These are phyloP conservation scores for Aspergillus novoparasiticus DNA, from an alignment of 2,329 filamentous ascomycete genomes.

Conservation along the genomic window DNA sequence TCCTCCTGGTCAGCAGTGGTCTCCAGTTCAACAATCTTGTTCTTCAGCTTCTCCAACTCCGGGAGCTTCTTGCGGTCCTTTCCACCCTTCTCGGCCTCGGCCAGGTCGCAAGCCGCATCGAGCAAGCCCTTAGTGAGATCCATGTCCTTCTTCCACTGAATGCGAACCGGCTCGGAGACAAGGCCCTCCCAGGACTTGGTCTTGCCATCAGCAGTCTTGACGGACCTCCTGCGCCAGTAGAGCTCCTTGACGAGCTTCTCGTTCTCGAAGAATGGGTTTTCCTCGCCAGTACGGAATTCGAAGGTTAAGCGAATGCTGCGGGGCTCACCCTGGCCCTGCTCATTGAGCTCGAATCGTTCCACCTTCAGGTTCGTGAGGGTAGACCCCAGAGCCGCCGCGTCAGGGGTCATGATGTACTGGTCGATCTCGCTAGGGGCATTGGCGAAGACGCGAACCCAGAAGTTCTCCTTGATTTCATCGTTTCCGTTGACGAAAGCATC, in stretches of 20 bases:
- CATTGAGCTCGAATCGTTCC: slow-evolving; percentile 73
- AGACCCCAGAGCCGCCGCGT: slow-evolving; percentile 68
- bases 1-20: slow-evolving; percentile 36
- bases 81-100: slow-evolving; percentile 61
- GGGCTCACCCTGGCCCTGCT: slow-evolving; percentile 68
- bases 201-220: slow-evolving; percentile 46
- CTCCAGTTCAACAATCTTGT: slow-evolving; percentile 49
- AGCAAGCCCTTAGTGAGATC: slow-evolving; percentile 83
- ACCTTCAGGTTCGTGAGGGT: slow-evolving; percentile 71
- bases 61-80: slow-evolving; percentile 54
- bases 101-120: slow-evolving; percentile 70
- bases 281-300: slow-evolving; percentile 62
- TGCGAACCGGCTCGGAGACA: slow-evolving; percentile 84
- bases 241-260: slow-evolving; percentile 85
- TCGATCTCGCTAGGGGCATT: slow-evolving; percentile 84
- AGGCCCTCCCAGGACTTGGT: slow-evolving; percentile 70
- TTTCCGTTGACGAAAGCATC: slow-evolving; percentile 63
- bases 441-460: slow-evolving; percentile 94
- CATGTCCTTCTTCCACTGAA: slow-evolving; percentile 83
- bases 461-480: slow-evolving; percentile 64
- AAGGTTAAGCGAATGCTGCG: slow-evolving; percentile 77
- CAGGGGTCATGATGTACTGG: slow-evolving; percentile 80
- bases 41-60: slow-evolving; percentile 55
- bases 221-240: slow-evolving; percentile 68
- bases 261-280: slow-evolving; percentile 83